Evolutionary conservation across 1,139 yeast species (phyloP).

Genomic region (Suhomyces bribrorum): DNA sequence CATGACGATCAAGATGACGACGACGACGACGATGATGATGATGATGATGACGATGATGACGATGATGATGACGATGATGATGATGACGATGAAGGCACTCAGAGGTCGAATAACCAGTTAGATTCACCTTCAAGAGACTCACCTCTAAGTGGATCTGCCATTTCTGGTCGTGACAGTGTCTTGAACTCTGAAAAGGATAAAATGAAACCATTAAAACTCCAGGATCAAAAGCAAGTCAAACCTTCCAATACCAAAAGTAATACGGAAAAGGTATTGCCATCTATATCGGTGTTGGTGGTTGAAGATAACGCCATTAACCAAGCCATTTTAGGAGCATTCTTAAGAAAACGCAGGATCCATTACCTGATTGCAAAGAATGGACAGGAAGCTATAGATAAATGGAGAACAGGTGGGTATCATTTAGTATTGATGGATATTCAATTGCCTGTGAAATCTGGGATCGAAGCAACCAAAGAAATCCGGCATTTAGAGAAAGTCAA

Average conservation of each 20-base stretch:
- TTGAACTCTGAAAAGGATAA: conserved; percentile 1
- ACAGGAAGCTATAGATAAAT: conserved; percentile 85
- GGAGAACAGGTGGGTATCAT: conserved; percentile 92
- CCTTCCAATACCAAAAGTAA: conserved; percentile 24
- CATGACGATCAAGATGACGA: no score
- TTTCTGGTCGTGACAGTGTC: conserved; percentile 1
- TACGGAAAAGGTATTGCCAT: conserved; percentile 61
- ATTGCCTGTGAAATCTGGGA: conserved; percentile 88
- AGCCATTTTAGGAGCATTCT: conserved; percentile 88
- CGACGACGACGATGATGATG: no score
- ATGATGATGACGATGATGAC: background rate
- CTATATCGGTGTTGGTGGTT: conserved; percentile 86
- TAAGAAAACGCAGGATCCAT: conserved; percentile 81
- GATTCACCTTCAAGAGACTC: conserved; percentile 13
- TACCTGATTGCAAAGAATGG: conserved; percentile 90
- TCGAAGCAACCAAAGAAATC: conserved; percentile 89
- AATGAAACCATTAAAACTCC: background rate
- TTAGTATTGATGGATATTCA: conserved; percentile 94
- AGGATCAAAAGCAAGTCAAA: conserved; percentile 2
- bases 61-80: background rate
- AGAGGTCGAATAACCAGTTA: background rate
- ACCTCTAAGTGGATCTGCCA: conserved; percentile 1
- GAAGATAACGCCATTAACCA: conserved; percentile 96
- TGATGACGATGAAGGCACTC: background rate
- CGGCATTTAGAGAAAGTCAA: conserved; percentile 79